These are phyloP conservation scores for Anthoceros angustus DNA, from an alignment of 225 moss, liverwort and hornwort species.

Conservation along the genomic window DNA sequence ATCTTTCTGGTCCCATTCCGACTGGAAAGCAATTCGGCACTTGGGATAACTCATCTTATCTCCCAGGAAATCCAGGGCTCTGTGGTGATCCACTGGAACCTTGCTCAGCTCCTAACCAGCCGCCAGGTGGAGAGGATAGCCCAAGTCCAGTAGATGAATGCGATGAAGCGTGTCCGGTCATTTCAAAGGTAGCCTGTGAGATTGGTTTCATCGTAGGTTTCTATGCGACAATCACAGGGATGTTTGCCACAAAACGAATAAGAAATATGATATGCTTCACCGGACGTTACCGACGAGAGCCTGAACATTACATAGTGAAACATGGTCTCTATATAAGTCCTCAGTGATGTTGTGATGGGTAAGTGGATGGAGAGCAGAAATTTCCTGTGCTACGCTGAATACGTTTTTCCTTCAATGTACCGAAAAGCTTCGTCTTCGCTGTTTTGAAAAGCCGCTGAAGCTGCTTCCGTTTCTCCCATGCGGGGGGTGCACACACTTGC, in stretches of 20 bases:
- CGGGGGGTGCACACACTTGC: background rate
- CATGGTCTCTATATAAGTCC: background rate
- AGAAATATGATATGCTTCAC: background rate
- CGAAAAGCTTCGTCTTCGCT: too few relatives aligned
- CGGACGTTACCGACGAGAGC: background rate
- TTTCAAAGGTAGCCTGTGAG: background rate
- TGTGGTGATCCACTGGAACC: too few relatives aligned
- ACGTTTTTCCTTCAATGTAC: too few relatives aligned
- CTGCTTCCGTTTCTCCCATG: background rate
- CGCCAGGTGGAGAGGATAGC: background rate
- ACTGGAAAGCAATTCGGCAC: too few relatives aligned
- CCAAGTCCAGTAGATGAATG: background rate
- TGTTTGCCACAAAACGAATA: background rate
- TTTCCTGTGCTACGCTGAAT: background rate
- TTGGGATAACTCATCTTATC: too few relatives aligned
- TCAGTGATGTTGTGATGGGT: background rate
- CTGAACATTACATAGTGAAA: background rate
- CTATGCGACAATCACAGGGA: background rate
- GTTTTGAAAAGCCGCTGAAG: conserved; percentile 1
- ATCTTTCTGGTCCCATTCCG: too few relatives aligned
- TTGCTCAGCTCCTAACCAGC: too few relatives aligned
- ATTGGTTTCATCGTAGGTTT: background rate
- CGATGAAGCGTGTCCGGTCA: background rate
- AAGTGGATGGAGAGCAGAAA: background rate
- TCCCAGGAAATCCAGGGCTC: too few relatives aligned